These are phyloP conservation scores for Arthroderma uncinatum DNA, from an alignment of 2,329 filamentous ascomycete species.

Conservation along the genomic window DNA sequence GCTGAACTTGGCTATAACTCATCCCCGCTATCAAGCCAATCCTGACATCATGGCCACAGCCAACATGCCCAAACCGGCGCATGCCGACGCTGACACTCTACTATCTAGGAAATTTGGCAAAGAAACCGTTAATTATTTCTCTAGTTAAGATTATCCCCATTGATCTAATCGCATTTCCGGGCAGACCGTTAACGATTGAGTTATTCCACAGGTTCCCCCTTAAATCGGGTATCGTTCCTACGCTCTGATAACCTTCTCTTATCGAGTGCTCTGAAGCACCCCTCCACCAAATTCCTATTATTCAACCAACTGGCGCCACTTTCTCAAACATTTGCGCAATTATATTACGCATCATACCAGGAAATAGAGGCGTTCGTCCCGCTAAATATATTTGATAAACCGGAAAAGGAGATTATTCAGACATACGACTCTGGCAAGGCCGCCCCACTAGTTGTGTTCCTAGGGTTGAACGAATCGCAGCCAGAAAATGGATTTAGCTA, in stretches of 20 bases:
- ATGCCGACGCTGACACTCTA: constrained; percentile 48
- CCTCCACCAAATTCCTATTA: constrained; percentile 54
- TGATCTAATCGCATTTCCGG: not conserved
- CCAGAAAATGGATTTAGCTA: constrained; percentile 32
- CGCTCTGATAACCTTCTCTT: constrained; percentile 39
- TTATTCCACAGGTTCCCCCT: constrained; percentile 32
- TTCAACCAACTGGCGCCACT: constrained; percentile 71
- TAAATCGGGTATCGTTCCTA: constrained; percentile 42
- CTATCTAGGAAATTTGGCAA: constrained; percentile 39
- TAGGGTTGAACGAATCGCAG: constrained; percentile 63
- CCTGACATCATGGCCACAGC: not conserved
- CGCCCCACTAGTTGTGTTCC: constrained; percentile 64
- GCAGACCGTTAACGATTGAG: not conserved
- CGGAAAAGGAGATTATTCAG: constrained; percentile 62
- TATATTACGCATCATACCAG: constrained; percentile 57
- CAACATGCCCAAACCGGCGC: constrained; percentile 45
- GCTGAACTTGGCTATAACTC: not conserved
- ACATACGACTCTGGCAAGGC: constrained; percentile 61
- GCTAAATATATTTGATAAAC: constrained; percentile 55
- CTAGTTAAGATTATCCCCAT: constrained; percentile 26
- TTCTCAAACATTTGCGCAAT: constrained; percentile 46
- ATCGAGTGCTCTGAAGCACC: constrained; percentile 38
- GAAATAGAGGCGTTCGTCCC: constrained; percentile 64
- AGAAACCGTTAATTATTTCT: constrained; percentile 43
- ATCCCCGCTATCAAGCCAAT: not conserved